Evolutionary conservation across 805 yeast species (phyloP).

Genomic region (Teunomyces cretensis): DNA sequence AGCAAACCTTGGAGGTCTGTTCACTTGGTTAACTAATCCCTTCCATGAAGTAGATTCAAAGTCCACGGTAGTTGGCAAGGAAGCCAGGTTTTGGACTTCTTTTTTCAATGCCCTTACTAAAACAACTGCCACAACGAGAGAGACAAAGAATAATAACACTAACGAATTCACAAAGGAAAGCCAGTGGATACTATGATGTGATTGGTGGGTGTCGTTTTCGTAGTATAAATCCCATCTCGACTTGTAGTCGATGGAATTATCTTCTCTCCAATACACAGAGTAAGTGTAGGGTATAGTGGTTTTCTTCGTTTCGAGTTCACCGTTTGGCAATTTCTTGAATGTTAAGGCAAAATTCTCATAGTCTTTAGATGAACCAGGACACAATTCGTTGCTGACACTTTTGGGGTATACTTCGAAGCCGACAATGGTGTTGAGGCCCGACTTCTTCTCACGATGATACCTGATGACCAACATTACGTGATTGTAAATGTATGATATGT

Average conservation of each 20-base stretch:
- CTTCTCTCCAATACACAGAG: constrained; percentile 88
- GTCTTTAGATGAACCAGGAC: constrained; percentile 72
- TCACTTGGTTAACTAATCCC: constrained; percentile 52
- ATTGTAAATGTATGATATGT: constrained; percentile 61
- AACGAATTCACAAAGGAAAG: constrained; percentile 70
- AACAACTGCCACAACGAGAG: constrained; percentile 65
- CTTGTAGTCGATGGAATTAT: constrained; percentile 59
- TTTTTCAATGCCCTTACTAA: constrained; percentile 54
- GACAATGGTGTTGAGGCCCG: constrained; percentile 57
- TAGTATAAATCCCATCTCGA: constrained; percentile 75
- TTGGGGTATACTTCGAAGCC: constrained; percentile 90
- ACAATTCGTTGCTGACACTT: constrained; percentile 62
- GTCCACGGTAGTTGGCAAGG: constrained; percentile 12
- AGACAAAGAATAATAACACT: constrained; percentile 59
- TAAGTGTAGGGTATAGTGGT: constrained; percentile 72
- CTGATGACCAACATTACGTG: constrained; percentile 81
- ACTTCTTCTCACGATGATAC: constrained; percentile 51
- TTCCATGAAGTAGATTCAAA: constrained; percentile 42
- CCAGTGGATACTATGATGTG: constrained; percentile 65
- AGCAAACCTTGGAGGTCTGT: constrained; percentile 49
- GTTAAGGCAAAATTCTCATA: constrained; percentile 57
- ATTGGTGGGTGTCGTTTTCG: constrained; percentile 48
- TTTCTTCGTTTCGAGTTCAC: constrained; percentile 15
- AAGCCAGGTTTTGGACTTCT: constrained; percentile 38
- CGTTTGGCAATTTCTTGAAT: constrained; percentile 14